Conservation (phyloP, 441 rosid species). For the Omphalea diandra region DNA sequence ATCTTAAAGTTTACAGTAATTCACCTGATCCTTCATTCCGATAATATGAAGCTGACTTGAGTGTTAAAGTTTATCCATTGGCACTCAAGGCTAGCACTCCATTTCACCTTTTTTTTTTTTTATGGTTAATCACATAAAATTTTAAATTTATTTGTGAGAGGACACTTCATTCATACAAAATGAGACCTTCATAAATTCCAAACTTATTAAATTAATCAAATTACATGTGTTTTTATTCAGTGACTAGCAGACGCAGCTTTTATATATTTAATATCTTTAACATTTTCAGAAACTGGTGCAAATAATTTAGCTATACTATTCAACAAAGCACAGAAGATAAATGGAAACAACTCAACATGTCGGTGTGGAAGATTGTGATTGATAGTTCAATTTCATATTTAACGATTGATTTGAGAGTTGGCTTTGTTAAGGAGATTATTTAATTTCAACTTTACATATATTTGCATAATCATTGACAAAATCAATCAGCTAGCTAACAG, state of each 20-base stretch:
- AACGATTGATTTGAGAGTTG: slow-evolving; percentile 30
- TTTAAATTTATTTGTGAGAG: too few species aligned
- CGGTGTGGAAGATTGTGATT: slow-evolving; percentile 15
- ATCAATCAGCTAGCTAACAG: slow-evolving; percentile 1
- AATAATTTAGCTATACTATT: neutral
- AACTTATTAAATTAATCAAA: neutral
- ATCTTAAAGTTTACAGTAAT: too few species aligned
- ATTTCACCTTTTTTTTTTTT: too few species aligned
- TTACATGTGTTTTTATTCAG: neutral
- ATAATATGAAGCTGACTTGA: too few species aligned
- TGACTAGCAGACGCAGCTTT: neutral
- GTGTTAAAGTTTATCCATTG: too few species aligned
- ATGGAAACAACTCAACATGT: slow-evolving; percentile 22
- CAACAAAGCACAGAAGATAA: neutral
- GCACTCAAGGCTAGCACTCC: too few species aligned
- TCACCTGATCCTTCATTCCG: too few species aligned
- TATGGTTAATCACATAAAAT: too few species aligned
- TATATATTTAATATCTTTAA: neutral
- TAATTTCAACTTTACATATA: neutral
- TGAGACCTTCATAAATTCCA: too few species aligned
- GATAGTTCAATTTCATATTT: neutral
- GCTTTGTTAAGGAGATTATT: neutral
- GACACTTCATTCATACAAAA: too few species aligned
- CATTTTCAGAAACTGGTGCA: neutral
- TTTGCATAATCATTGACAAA: slow-evolving; percentile 17